Conservation (phyloP, 2,329 filamentous ascomycete species). For the Aspergillus ruber region DNA sequence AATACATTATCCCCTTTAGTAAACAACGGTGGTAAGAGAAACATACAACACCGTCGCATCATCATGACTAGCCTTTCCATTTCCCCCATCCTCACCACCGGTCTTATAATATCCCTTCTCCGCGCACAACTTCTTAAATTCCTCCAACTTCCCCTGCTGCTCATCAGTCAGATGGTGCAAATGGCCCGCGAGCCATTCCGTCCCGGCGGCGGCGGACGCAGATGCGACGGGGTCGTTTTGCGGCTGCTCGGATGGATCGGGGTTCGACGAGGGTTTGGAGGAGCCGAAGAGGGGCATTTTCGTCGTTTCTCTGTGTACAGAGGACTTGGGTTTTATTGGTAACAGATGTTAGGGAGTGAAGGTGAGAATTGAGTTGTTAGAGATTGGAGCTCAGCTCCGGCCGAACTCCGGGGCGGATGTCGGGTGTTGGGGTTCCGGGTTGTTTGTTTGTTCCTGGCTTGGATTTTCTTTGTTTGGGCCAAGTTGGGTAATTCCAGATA, state of each 20-base stretch:
- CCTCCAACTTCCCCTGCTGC: conserved; percentile 60
- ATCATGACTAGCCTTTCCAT: conserved; percentile 37
- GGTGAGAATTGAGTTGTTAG: neutral
- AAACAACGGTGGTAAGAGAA: neutral
- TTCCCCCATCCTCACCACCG: conserved; percentile 22
- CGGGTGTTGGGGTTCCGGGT: too few relatives aligned
- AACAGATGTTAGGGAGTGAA: neutral
- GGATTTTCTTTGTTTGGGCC: too few relatives aligned
- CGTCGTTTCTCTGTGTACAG: too few relatives aligned
- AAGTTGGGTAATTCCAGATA: too few relatives aligned
- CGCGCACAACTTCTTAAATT: conserved; percentile 65
- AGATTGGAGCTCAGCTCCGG: too few relatives aligned
- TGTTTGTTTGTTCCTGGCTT: too few relatives aligned
- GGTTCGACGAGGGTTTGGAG: neutral
- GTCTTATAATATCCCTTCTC: conserved; percentile 53
- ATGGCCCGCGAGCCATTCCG: conserved; percentile 54
- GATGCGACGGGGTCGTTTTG: conserved; percentile 32
- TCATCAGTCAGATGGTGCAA: conserved; percentile 65
- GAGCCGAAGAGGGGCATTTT: conserved; percentile 2
- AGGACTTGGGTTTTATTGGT: too few relatives aligned
- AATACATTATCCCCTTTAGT: neutral
- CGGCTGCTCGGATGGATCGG: conserved; percentile 2
- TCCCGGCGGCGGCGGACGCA: conserved; percentile 29
- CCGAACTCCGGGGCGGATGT: too few relatives aligned
- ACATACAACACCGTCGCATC: conserved; percentile 45